Evolutionary conservation across 2,329 filamentous ascomycete genomes (phyloP).

Genomic region (Colletotrichum gigasporum): DNA sequence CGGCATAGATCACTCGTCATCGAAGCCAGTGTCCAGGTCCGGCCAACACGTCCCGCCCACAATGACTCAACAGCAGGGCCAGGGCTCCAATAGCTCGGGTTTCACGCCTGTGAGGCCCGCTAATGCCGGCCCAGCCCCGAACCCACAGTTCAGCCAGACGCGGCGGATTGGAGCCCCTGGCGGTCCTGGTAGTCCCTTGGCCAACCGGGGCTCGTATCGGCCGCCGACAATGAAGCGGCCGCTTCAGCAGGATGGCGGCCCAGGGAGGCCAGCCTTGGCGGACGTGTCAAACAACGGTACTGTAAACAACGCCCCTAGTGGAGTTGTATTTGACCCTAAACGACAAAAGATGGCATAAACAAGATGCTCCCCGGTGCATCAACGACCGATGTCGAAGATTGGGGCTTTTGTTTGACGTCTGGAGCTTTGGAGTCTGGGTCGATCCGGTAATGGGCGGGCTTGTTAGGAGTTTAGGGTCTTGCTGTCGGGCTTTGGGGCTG

Average conservation of each 20-base stretch:
- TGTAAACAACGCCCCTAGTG: constrained; percentile 33
- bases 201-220: constrained; percentile 66
- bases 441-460: background rate
- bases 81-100: constrained; percentile 30
- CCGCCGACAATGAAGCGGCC: constrained; percentile 62
- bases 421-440: constrained; percentile 16
- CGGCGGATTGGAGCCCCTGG: constrained; percentile 69
- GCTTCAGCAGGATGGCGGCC: constrained; percentile 35
- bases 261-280: constrained; percentile 54
- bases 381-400: background rate
- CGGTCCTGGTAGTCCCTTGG: constrained; percentile 63
- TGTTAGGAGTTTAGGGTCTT: constrained; percentile 1
- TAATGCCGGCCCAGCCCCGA: constrained; percentile 45
- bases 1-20: constrained; percentile 83
- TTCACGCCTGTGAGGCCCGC: constrained; percentile 30
- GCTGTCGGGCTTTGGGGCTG: no score
- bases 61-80: constrained; percentile 36
- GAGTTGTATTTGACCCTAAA: constrained; percentile 56
- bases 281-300: constrained; percentile 60
- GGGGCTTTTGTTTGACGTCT: background rate
- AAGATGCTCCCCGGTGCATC: constrained; percentile 1
- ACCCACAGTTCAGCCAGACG: constrained; percentile 62
- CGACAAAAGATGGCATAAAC: constrained; percentile 56
- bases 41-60: constrained; percentile 60
- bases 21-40: constrained; percentile 73